Percentiles rank a stretch among this genome's conserved stretches.
Evolutionary conservation across 2,329 filamentous ascomycete genomes (phyloP).

Genomic region (Stachybotrys chlorohalonatus): DNA sequence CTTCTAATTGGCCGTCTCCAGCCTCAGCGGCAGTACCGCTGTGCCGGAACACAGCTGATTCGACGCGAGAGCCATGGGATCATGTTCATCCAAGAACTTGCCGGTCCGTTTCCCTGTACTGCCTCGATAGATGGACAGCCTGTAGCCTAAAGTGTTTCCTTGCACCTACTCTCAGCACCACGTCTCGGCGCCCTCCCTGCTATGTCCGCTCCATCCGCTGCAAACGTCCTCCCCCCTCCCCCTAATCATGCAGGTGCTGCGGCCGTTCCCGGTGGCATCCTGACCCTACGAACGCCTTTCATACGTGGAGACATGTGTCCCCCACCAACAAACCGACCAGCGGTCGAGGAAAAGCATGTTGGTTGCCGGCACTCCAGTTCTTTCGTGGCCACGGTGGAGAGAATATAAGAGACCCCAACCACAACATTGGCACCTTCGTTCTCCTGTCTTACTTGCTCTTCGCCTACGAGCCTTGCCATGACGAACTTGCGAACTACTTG

Average conservation of each 20-base stretch:
- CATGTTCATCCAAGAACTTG: too few species aligned
- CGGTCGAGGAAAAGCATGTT: not conserved
- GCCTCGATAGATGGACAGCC: not conserved
- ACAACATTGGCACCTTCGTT: not conserved
- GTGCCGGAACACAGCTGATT: not conserved
- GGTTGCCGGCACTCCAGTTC: not conserved
- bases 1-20: not conserved
- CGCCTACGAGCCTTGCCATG: slow-evolving; percentile 12
- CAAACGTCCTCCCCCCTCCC: not conserved
- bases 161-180: not conserved
- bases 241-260: not conserved
- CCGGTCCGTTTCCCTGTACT: not conserved
- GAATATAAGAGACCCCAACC: not conserved
- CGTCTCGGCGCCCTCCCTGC: not conserved
- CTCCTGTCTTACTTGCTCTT: slow-evolving; percentile 2
- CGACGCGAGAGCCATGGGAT: not conserved
- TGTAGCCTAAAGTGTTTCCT: not conserved
- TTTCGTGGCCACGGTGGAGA: not conserved
- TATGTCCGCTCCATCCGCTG: too few species aligned
- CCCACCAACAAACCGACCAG: not conserved
- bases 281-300: not conserved
- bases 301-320: not conserved
- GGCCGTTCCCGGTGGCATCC: not conserved
- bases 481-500: slow-evolving; percentile 11
- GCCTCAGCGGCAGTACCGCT: not conserved